phyloP scores from a whole-genome alignment of 2,329 filamentous ascomycete species.

The Scedosporium dehoogii region DNA sequence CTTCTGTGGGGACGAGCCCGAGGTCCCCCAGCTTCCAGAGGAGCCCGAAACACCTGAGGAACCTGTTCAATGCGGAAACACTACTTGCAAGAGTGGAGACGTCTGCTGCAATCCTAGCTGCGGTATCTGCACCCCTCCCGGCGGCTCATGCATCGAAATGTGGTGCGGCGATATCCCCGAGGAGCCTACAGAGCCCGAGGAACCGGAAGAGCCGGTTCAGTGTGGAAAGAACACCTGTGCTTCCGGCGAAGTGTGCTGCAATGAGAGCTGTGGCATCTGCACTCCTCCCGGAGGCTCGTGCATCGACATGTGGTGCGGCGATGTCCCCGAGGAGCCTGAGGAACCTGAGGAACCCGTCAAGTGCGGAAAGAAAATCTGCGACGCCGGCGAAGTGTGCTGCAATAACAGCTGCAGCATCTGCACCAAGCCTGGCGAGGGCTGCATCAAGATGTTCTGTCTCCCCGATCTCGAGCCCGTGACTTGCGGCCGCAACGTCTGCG shows the following conservation, averaged over 20 bases:
- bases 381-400: not conserved
- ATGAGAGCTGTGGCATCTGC: slow-evolving; percentile 7
- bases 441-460: not conserved
- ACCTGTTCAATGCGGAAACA: not conserved
- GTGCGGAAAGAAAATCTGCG: not conserved
- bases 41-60: not conserved
- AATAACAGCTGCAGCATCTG: slow-evolving; percentile 6
- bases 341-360: not conserved
- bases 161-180: not conserved
- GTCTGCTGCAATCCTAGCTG: slow-evolving; percentile 1
- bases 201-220: not conserved
- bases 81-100: not conserved
- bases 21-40: not conserved
- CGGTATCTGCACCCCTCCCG: not conserved
- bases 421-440: slow-evolving; percentile 3
- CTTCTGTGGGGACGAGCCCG: not conserved
- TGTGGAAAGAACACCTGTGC: not conserved
- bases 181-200: not conserved
- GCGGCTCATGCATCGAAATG: not conserved
- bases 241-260: not conserved
- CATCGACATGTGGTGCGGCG: not conserved
- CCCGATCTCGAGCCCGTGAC: not conserved
- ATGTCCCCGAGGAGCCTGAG: not conserved
- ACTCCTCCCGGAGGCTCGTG: not conserved
- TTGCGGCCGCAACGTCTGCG: not conserved